Evolutionary conservation across 352 stramenopile species (phyloP).

Genomic region (Halophytophthora polymorphica): DNA sequence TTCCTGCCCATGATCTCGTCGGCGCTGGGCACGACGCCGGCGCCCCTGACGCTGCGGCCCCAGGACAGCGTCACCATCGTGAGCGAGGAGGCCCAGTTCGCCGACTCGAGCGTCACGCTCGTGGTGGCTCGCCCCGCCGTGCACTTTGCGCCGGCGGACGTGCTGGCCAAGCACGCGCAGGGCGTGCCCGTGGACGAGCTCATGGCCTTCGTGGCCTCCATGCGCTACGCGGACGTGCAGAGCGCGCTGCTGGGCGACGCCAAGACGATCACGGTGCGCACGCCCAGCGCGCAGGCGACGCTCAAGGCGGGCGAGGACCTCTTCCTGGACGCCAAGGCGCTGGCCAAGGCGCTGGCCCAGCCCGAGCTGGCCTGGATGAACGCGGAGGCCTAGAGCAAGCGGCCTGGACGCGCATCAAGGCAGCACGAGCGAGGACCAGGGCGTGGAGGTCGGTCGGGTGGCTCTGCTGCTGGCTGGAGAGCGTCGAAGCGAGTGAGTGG

Average conservation of each 20-base stretch:
- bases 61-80: conserved; percentile 67
- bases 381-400: conserved; percentile 19
- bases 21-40: conserved; percentile 57
- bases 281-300: conserved; percentile 36
- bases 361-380: conserved; percentile 48
- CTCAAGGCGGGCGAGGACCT: conserved; percentile 60
- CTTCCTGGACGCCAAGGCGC: conserved; percentile 74
- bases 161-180: conserved; percentile 41
- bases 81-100: conserved; percentile 63
- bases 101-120: conserved; percentile 63
- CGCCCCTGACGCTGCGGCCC: conserved; percentile 57
- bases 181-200: conserved; percentile 43
- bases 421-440: too few relatives aligned
- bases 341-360: conserved; percentile 36
- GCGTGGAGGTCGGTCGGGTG: too few relatives aligned
- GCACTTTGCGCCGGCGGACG: conserved; percentile 55
- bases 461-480: too few relatives aligned
- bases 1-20: conserved; percentile 56
- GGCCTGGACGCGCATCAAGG: too few relatives aligned
- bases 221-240: conserved; percentile 83
- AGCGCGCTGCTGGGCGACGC: conserved; percentile 28
- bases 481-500: too few relatives aligned
- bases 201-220: conserved; percentile 66
- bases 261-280: conserved; percentile 43
- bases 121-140: conserved; percentile 68